Evolutionary conservation across 1,139 yeast genomes (phyloP), one percentile per base, ranked within the genome.

Genomic region (Meyerozyma guilliermondii): DNA sequence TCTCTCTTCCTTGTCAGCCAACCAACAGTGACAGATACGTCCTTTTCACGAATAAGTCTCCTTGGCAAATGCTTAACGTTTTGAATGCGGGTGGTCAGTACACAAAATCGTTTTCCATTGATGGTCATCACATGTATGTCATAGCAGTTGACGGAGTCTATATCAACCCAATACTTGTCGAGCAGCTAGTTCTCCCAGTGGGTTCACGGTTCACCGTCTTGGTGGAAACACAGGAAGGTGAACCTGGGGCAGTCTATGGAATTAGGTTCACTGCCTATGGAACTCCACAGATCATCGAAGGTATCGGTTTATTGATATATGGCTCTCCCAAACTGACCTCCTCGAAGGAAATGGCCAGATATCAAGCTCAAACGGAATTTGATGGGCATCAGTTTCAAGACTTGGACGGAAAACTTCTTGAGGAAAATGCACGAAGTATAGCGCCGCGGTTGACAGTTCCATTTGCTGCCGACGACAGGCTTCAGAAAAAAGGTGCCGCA

Each of bases 1-100:
- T 45, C 42, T 52, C 57, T 36, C 51, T 46, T 17, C 53, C 45
- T 16, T 56, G 63, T 46, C 42, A 46, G 39, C 53, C 56, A 18
- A 52, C 62, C 1, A 38, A 39, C 8, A 42, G 56, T 2, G 58
- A 52, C 5, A 43, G 55, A 23, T 60, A 50, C 43, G 46, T 49
- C n/a, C 44, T 56, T 35, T 53, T 44, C 36, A 56, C 64, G 5
- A 49, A 57, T 20, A 47, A 53, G 33, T 37, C 45, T 33, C 41
- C 46, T 16, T 60, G 63, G 63, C 56, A 57, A 35, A 59, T 56
- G 39, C 41, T 66, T 28, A 63, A 60, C 41, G 42, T 66, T 16
- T 48, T 63, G 38, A 66, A 66, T 42, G 52, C 63, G 27, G 71
- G 71, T 1, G 67, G 68, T 9, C 66, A 60, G 43, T 58, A 57